A percentile compares a stretch with the other conserved stretches of the same genome.
phyloP scores from a whole-genome alignment of 805 yeast species.

The Metschnikowia similis region DNA sequence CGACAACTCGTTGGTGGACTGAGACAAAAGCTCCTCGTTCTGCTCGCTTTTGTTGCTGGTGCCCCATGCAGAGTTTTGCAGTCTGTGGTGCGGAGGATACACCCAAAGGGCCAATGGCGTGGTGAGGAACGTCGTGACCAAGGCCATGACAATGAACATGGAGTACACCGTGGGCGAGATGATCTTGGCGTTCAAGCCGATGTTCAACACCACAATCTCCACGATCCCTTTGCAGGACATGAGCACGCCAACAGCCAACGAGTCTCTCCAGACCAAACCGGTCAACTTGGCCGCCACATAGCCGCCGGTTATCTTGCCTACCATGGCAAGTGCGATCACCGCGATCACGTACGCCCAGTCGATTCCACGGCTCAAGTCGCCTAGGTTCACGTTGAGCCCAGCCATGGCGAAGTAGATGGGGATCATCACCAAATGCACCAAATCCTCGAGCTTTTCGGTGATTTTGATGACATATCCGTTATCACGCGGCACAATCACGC shows the following conservation, averaged over 20 bases:
- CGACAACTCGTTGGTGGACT: slow-evolving; percentile 9
- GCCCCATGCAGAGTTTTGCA: slow-evolving; percentile 37
- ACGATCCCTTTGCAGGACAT: slow-evolving; percentile 91
- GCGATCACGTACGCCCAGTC: slow-evolving; percentile 80
- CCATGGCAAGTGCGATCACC: slow-evolving; percentile 60
- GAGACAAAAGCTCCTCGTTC: slow-evolving; percentile 4
- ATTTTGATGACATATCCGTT: slow-evolving; percentile 65
- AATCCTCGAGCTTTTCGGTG: slow-evolving; percentile 73
- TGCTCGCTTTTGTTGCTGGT: slow-evolving; percentile 16
- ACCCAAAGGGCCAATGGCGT: slow-evolving; percentile 63
- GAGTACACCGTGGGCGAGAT: slow-evolving; percentile 62
- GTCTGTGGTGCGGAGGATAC: slow-evolving; percentile 62
- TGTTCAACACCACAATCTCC: slow-evolving; percentile 72
- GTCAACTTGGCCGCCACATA: slow-evolving; percentile 55
- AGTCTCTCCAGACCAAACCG: slow-evolving; percentile 69
- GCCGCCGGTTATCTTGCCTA: slow-evolving; percentile 68
- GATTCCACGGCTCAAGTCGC: slow-evolving; percentile 55
- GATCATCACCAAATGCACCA: slow-evolving; percentile 64
- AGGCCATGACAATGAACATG: slow-evolving; percentile 81
- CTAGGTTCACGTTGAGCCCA: slow-evolving; percentile 68
- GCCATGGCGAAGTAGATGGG: slow-evolving; percentile 81
- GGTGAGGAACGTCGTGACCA: slow-evolving; percentile 72
- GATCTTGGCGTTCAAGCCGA: slow-evolving; percentile 70
- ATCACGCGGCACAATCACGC: slow-evolving; percentile 72
- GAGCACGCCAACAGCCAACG: slow-evolving; percentile 69